Conservation (phyloP, 73 alveolate species). For the Paramecium primaurelia region DNA sequence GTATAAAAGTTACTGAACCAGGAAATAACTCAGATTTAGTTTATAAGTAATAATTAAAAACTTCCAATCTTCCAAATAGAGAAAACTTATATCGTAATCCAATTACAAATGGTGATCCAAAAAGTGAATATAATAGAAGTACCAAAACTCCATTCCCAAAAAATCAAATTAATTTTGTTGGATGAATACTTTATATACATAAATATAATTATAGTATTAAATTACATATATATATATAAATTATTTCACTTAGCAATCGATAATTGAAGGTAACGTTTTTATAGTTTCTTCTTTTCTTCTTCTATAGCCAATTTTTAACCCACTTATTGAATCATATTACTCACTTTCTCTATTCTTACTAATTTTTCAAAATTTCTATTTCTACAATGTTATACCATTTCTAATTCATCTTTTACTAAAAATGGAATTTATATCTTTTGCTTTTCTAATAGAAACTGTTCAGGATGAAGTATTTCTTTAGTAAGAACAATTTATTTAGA, state of each 20-base stretch:
- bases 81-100: not conserved
- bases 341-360: not conserved
- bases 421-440: not conserved
- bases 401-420: not conserved
- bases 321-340: not conserved
- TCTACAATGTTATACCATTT: slow-evolving; percentile 11
- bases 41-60: slow-evolving; percentile 1
- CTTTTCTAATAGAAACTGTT: not conserved
- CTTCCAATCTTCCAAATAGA: not conserved
- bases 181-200: not conserved
- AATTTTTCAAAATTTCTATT: not conserved
- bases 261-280: not conserved
- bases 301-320: not conserved
- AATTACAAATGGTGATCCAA: not conserved
- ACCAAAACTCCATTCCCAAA: not conserved
- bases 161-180: not conserved
- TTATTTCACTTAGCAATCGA: not conserved
- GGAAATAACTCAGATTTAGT: not conserved
- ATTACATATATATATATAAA: too few relatives aligned
- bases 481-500: not conserved
- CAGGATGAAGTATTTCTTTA: not conserved
- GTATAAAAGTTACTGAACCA: not conserved
- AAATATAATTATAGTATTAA: not conserved
- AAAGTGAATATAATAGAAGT: not conserved
- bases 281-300: not conserved